Conservation (phyloP, 805 yeast genomes). For the Debaryomyces hansenii region DNA sequence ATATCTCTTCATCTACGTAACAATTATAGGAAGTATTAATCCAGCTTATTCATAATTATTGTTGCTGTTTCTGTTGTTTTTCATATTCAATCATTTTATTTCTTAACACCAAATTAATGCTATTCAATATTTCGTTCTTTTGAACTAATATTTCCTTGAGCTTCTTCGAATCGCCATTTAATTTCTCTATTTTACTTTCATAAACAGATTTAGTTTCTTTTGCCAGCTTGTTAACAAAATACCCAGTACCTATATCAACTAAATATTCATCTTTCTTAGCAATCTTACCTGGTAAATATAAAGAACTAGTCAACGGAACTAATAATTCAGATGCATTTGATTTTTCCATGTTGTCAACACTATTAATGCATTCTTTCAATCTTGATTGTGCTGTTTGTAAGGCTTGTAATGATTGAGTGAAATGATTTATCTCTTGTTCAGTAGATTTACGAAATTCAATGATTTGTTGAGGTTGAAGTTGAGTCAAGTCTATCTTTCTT, state of each 20-base stretch:
- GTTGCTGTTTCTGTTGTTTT: conserved; percentile 14
- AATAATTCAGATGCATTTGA: conserved; percentile 50
- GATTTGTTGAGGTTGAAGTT: conserved; percentile 80
- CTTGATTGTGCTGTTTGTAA: conserved; percentile 78
- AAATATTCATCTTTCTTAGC: conserved; percentile 65
- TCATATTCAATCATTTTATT: conserved; percentile 50
- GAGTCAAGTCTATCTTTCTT: conserved; percentile 56
- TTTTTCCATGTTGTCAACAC: conserved; percentile 57
- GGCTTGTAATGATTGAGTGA: conserved; percentile 80
- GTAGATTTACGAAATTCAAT: conserved; percentile 79
- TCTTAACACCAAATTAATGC: conserved; percentile 59
- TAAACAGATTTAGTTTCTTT: conserved; percentile 71
- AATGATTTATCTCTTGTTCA: conserved; percentile 83
- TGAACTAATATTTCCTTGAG: conserved; percentile 73
- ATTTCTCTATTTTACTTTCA: conserved; percentile 67
- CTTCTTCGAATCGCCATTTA: conserved; percentile 71
- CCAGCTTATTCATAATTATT: too few species aligned
- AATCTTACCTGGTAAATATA: conserved; percentile 85
- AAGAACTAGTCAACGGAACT: conserved; percentile 85
- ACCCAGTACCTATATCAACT: conserved; percentile 96
- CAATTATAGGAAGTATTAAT: too few species aligned
- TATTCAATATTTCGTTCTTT: conserved; percentile 63
- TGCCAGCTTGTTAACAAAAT: conserved; percentile 78
- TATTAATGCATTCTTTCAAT: conserved; percentile 75
- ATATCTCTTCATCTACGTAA: too few species aligned